Base-by-base conservation (phyloP, 2,329 filamentous ascomycete species). In the Corynespora cassiicola region DNA sequence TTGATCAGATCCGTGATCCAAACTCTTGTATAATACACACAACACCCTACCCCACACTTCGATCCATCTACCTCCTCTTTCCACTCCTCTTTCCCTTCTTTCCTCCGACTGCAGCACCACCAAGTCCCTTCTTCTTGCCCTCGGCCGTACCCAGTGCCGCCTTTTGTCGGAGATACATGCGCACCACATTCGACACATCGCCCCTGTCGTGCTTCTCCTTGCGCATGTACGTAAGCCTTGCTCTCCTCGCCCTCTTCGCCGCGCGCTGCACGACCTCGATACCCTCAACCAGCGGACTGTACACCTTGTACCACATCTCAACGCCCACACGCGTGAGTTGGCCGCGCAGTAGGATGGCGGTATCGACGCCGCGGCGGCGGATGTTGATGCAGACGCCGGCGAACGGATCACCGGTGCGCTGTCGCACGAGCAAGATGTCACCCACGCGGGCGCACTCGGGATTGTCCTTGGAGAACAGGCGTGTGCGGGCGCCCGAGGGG, bases 241-340 rank as follows among this genome's bases (percentile, higher is more conserved):
- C 92, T 60, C 94, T 82, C 66, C 91, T 85, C 52, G 90, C 89
- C 68, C 90, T 82, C 85, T 90, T 94, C 63, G 82, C 79, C 50
- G 83, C 80, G 58, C 92, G 79, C 81, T 95, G 89, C 69, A 97
- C 88, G 57, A 99, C 86, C 73, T 99, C 92, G 61, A 99, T 90
- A 50, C 88, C 89, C 65, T 87, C 84, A 20, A 97, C 86, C 63
- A 88, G 87, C 45, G 92, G 92, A 63, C 84, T 88, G 76, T 94
- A 97, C 42, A 97, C 78, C 78, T 99, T 99, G 72, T 88, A 90
- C 85, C 90, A 96, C 89, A 96, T 94, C 80, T 99, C 94, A 44
- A 96, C 89, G 45, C 89, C 88, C 6, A 95, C 82, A 56, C 88
- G 82, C 53, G 89, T 91, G 56, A 99, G 75, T 65, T 95, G 85